Evolutionary conservation across 768 basidiomycete genomes (phyloP).

Genomic region (Lactifluus hygrophoroides): DNA sequence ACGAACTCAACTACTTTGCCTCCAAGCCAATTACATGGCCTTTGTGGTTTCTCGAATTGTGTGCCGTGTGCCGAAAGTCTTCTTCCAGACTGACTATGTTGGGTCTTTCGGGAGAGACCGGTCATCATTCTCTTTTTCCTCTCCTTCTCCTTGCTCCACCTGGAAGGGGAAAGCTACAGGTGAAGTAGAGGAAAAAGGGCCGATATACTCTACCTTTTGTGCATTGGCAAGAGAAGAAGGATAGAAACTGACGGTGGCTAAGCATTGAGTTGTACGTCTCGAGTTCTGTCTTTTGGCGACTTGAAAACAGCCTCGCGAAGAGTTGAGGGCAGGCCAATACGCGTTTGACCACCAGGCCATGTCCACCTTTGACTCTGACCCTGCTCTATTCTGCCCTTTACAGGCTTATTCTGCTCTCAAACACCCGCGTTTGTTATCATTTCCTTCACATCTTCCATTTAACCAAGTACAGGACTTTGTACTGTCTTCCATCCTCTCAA

Average conservation of each 20-base stretch:
- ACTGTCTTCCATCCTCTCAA: conserved; percentile 43
- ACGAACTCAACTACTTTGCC: conserved; percentile 42
- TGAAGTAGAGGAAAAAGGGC: not conserved
- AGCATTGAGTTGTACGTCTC: not conserved
- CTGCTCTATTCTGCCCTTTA: conserved; percentile 35
- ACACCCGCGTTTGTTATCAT: conserved; percentile 34
- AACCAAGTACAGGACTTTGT: conserved; percentile 45
- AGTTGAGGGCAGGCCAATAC: conserved; percentile 12
- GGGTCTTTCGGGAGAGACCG: conserved; percentile 1
- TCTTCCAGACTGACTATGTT: conserved; percentile 3
- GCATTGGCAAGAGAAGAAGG: not conserved
- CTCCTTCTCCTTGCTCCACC: not conserved
- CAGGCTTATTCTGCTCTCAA: conserved; percentile 45
- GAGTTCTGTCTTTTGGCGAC: not conserved
- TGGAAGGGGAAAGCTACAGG: not conserved
- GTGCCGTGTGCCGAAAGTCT: conserved; percentile 15
- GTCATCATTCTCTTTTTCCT: conserved; percentile 20
- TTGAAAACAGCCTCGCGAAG: not conserved
- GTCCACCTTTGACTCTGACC: not conserved
- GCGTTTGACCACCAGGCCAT: not conserved
- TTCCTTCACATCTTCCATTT: conserved; percentile 35
- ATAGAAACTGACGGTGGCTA: not conserved
- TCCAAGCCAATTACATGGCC: conserved; percentile 56
- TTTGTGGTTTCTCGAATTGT: conserved; percentile 11
- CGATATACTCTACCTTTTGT: not conserved